phyloP scores from a whole-genome alignment of 208 protist genomes.

The Phytomonas serpens region DNA sequence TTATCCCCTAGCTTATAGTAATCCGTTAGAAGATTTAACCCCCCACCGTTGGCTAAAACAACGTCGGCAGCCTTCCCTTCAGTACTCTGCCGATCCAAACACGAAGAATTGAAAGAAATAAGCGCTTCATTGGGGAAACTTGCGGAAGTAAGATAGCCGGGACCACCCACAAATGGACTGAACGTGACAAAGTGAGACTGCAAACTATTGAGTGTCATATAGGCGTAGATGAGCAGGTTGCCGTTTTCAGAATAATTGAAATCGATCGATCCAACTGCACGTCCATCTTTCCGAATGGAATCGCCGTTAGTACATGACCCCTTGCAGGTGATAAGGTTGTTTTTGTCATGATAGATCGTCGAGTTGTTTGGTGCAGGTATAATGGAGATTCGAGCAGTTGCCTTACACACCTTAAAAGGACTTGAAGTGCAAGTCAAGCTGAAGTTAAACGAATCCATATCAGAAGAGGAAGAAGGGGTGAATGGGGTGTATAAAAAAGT shows the following conservation, averaged over 20 bases:
- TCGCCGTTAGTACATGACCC: slow-evolving; percentile 48
- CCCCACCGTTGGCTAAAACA: slow-evolving; percentile 16
- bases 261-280: slow-evolving; percentile 35
- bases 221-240: slow-evolving; percentile 52
- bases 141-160: slow-evolving; percentile 22
- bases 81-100: slow-evolving; percentile 54
- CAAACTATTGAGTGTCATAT: slow-evolving; percentile 74
- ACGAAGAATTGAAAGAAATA: slow-evolving; percentile 67
- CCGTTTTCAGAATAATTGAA: slow-evolving; percentile 51
- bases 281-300: slow-evolving; percentile 44
- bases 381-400: slow-evolving; percentile 28
- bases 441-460: slow-evolving; percentile 54
- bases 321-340: slow-evolving; percentile 57
- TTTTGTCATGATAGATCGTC: slow-evolving; percentile 41
- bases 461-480: slow-evolving; percentile 12
- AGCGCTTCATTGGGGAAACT: slow-evolving; percentile 28
- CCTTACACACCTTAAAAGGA: slow-evolving; percentile 17
- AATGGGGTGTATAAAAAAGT: slow-evolving; percentile 33
- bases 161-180: slow-evolving; percentile 30
- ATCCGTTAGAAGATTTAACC: slow-evolving; percentile 44
- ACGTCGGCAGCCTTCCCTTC: slow-evolving; percentile 40
- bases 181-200: slow-evolving; percentile 83
- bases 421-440: slow-evolving; percentile 25
- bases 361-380: slow-evolving; percentile 11
- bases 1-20: slow-evolving; percentile 65